These are phyloP conservation scores for Ustulina deusta DNA, from an alignment of 2,329 filamentous ascomycete genomes.

Conservation along the genomic window DNA sequence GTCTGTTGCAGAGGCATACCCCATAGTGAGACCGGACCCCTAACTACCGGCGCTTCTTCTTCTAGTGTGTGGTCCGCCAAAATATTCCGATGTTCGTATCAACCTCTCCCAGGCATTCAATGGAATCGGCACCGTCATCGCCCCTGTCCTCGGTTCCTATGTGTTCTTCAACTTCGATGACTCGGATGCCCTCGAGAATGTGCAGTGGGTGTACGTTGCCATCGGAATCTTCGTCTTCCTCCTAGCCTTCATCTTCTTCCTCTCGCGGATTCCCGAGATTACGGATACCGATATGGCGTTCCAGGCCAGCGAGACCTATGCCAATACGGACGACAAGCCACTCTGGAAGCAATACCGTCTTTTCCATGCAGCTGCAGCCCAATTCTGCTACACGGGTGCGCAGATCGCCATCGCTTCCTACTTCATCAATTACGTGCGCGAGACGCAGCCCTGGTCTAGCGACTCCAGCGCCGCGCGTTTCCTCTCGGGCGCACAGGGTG, in stretches of 20 bases:
- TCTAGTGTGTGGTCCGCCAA: conserved; percentile 72
- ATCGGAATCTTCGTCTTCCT: conserved; percentile 78
- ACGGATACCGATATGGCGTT: conserved; percentile 74
- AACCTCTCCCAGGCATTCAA: conserved; percentile 83
- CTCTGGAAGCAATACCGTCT: conserved; percentile 78
- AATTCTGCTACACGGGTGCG: conserved; percentile 83
- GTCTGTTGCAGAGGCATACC: background rate
- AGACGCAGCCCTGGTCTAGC: conserved; percentile 66
- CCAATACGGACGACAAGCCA: conserved; percentile 69
- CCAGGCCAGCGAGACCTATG: conserved; percentile 66
- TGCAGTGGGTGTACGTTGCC: conserved; percentile 82
- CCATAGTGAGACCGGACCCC: background rate
- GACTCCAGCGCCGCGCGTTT: conserved; percentile 71
- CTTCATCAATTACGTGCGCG: conserved; percentile 79
- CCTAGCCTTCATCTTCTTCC: conserved; percentile 74
- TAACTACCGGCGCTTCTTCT: conserved; percentile 33
- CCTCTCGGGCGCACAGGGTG: conserved; percentile 79
- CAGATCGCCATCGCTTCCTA: conserved; percentile 75
- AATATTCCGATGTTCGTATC: conserved; percentile 77
- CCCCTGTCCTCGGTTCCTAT: conserved; percentile 77
- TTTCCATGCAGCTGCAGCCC: conserved; percentile 80
- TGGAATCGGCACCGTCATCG: conserved; percentile 78
- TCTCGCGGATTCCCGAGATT: conserved; percentile 77
- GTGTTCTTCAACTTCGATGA: conserved; percentile 77
- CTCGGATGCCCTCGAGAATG: conserved; percentile 69